Evolutionary conservation across 176 grass and related monocot genomes (phyloP).

Genomic region (Avena insularis): DNA sequence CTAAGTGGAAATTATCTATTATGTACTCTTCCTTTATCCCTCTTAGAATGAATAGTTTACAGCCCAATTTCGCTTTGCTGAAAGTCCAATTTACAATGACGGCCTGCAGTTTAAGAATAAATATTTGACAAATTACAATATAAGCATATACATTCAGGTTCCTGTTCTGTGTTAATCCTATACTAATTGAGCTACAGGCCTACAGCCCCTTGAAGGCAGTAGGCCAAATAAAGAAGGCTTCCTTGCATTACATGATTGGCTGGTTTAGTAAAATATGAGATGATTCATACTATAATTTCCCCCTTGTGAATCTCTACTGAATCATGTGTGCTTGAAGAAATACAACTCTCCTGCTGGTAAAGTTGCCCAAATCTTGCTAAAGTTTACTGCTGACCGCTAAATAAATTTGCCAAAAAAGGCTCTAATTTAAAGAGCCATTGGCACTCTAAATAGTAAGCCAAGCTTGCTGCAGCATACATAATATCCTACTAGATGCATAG

Average conservation of each 20-base stretch:
- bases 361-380: background rate
- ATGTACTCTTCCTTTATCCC: background rate
- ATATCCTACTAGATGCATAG: background rate
- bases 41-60: background rate
- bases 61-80: background rate
- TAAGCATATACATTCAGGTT: background rate
- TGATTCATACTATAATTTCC: background rate
- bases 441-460: background rate
- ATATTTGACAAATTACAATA: background rate
- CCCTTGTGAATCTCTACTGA: background rate
- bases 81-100: background rate
- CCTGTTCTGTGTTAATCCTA: background rate
- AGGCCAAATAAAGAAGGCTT: background rate
- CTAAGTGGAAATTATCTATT: background rate
- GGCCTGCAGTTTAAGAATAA: background rate
- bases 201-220: background rate
- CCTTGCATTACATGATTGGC: background rate
- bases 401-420: background rate
- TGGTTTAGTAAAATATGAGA: background rate
- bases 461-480: background rate
- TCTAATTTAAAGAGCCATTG: background rate
- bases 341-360: background rate
- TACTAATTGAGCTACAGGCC: background rate
- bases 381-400: background rate
- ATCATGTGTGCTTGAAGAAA: conserved; percentile 8